Evolutionary conservation across 768 basidiomycete species (phyloP), one percentile per base, ranked within the genome.

Genomic region (Mrakia blollopis): DNA sequence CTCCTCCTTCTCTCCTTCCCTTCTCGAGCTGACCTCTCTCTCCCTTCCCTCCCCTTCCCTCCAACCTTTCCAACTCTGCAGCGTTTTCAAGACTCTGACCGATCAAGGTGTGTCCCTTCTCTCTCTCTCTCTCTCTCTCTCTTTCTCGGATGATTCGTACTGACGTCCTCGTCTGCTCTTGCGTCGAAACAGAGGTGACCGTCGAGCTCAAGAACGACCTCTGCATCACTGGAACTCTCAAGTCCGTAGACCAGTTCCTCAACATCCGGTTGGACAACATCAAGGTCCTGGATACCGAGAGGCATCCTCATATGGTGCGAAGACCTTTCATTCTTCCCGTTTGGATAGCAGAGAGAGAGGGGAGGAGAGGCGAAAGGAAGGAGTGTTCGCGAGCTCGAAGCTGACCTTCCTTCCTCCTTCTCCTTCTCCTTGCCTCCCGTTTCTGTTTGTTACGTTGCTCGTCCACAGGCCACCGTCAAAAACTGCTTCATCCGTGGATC

Each of bases 201-300:
- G 95, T 97, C 79, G 94, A 98, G 84, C 89, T 99, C 82, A 99
- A 99, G 86, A 99, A 99, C 85, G 97, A 98, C 84, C 89, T 98
- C 73, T 94, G 92, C 28, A 97, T 99, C 84, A 93, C 92, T 14
- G 96, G 96, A 1, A 91, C 92, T 37, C 85, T 99, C 80, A 97
- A 97, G 87, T 97, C 94, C 44, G 95, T 99, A 72, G 96, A 99
- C 87, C 96, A 99, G 96, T 84, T 84, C 79, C 85, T 99, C 80
- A 98, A 99, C 83, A 99, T 99, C 83, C 89, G 97, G 57, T 85
- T 99, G 78, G 97, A 99, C 81, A 90, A 90, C 75, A 98, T 99
- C 81, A 90, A 89, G 79, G 93, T 98, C 2, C 87, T 92, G 54
- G 94, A 99, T 82, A 92, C 94, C 81, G 90, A 91, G 69, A 87